Conservation (phyloP, 352 stramenopile genomes). For the Phytophthora sp. region DNA sequence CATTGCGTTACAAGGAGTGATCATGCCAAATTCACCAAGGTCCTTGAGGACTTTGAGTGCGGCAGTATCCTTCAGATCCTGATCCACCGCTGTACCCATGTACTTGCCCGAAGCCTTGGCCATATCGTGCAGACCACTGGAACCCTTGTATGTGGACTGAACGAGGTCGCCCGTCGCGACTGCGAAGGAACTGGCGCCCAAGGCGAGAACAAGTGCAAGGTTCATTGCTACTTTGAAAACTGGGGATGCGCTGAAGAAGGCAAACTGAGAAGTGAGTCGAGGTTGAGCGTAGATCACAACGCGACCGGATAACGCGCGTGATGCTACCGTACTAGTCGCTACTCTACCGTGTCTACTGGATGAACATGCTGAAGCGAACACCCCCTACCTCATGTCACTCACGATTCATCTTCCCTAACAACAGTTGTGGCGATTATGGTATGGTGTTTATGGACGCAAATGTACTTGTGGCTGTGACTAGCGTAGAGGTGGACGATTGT, state of each 20-base stretch:
- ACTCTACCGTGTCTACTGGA: no score
- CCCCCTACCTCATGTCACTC: no score
- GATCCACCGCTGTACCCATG: conserved; percentile 35
- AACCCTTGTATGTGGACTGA: conserved; percentile 36
- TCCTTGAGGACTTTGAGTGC: conserved; percentile 37
- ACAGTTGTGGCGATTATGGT: no score
- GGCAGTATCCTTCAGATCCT: conserved; percentile 28
- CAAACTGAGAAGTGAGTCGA: background rate
- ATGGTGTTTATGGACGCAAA: no score
- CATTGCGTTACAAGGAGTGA: conserved; percentile 41
- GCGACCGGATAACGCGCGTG: no score
- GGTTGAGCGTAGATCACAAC: no score
- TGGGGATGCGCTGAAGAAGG: background rate
- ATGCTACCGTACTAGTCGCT: no score
- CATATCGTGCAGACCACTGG: conserved; percentile 31
- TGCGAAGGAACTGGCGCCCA: conserved; percentile 19
- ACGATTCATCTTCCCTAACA: no score
- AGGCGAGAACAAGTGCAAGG: conserved; percentile 14
- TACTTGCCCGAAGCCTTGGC: conserved; percentile 39
- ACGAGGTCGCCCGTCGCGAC: conserved; percentile 18
- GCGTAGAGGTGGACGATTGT: no score
- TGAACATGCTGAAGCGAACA: no score
- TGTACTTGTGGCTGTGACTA: no score
- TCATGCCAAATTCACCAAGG: conserved; percentile 36
- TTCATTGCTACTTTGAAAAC: conserved; percentile 14